These are phyloP conservation scores for Zizania palustris DNA, from an alignment of 202 grass and related monocot species.

Conservation along the genomic window DNA sequence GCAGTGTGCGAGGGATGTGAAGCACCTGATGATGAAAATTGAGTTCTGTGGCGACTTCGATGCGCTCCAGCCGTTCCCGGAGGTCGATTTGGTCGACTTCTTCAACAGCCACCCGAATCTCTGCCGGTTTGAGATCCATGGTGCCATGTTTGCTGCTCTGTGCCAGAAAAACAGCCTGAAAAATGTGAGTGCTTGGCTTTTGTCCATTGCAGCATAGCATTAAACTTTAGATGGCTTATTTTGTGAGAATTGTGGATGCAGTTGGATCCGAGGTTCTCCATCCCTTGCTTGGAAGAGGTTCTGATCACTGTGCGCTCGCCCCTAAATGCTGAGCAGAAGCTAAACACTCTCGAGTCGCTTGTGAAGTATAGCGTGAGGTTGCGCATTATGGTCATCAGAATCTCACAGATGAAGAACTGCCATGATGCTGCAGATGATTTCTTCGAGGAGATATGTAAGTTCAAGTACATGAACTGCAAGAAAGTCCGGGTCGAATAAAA, in stretches of 20 bases:
- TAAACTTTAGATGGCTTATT: constrained; percentile 28
- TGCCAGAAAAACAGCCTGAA: constrained; percentile 95
- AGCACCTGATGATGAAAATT: constrained; percentile 88
- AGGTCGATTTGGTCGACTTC: constrained; percentile 86
- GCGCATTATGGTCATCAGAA: constrained; percentile 73
- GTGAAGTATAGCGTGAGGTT: constrained; percentile 68
- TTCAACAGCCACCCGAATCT: constrained; percentile 81
- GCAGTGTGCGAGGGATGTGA: constrained; percentile 66
- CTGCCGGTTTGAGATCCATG: constrained; percentile 83
- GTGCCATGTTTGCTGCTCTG: constrained; percentile 89
- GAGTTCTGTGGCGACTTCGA: constrained; percentile 90
- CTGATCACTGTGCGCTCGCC: constrained; percentile 88
- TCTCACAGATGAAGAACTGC: constrained; percentile 99
- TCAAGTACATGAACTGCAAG: constrained; percentile 70
- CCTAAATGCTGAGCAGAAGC: constrained; percentile 92
- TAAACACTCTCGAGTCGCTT: constrained; percentile 85
- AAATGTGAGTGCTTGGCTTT: constrained; percentile 53
- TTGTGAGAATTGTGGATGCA: constrained; percentile 48
- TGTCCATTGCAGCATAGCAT: background rate
- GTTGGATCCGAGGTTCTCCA: constrained; percentile 71
- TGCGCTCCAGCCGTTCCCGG: constrained; percentile 77
- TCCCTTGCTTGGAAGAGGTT: constrained; percentile 87
- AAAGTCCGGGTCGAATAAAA: constrained; percentile 81
- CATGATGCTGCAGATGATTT: constrained; percentile 90
- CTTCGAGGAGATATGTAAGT: constrained; percentile 98